Evolutionary conservation across 441 rosid species (phyloP), one percentile per base, ranked within the genome.

Genomic region (Adansonia gregorii): DNA sequence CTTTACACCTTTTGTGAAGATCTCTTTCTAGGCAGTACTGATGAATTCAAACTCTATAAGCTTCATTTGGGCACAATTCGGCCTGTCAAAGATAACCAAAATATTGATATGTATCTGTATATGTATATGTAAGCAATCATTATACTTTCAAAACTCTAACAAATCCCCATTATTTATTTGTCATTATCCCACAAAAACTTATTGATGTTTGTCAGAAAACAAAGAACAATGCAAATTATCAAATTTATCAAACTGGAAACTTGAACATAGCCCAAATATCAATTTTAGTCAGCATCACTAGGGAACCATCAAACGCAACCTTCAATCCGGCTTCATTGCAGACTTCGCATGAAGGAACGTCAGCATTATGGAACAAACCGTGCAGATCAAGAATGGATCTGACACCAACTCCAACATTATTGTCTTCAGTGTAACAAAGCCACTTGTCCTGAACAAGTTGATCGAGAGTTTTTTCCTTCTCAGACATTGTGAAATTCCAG

Each of bases 241-340:
- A 19, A 41, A 66, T 8, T 66, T 11, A 20, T 24, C 74, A 70
- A 70, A 22, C 60, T 12, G 6, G 27, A 59, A 58, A 73, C 56
- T 43, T 46, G 20, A 43, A 41, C 70, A 70, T 24, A 70, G 41
- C 20, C 0, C 6, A 58, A 5, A 9, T 43, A 24, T 52, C 39
- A 54, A 60, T 11, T 59, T 12, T 11, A 41, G 56, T 20, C 55
- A 78, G 69, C 19, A 45, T 19, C 60, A 27, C 35, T 27, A 27
- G 35, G 35, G 35, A 27, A 27, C 35, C 35, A 27, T 27, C 35
- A 27, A 27, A 27, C 49, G 55, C 52, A 61, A 92, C 98, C 98
- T 95, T 95, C 43, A 93, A 76, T 45, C 89, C 97, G 76, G 95
- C 92, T 85, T 94, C 99, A 17, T 91, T 92, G 88, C 99, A 95